A percentile compares a stretch with the other conserved stretches of the same genome.
Conservation (phyloP, 768 basidiomycete species). For the Leucosporidium creatinivorum region DNA sequence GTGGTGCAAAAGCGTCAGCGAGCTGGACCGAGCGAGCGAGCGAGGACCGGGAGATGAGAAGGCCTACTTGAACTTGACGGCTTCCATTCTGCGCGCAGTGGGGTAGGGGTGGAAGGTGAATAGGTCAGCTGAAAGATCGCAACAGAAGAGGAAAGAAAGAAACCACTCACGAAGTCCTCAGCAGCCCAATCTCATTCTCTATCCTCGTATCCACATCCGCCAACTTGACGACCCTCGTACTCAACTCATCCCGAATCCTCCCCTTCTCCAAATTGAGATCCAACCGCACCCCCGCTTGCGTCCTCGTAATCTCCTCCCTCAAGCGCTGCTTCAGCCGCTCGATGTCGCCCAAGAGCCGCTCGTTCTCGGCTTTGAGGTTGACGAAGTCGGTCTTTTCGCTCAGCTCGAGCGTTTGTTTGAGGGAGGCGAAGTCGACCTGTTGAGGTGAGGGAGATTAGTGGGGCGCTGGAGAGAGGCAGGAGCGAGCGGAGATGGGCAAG, state of each 20-base stretch:
- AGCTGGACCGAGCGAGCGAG: background rate
- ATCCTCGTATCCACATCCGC: slow-evolving; percentile 96
- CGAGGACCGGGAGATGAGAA: slow-evolving; percentile 22
- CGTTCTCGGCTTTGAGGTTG: slow-evolving; percentile 92
- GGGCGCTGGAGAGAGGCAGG: background rate
- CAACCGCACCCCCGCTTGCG: slow-evolving; percentile 84
- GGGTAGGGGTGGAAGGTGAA: background rate
- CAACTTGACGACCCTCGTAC: slow-evolving; percentile 86
- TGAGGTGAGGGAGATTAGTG: background rate
- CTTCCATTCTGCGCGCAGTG: slow-evolving; percentile 41
- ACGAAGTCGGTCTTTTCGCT: slow-evolving; percentile 96
- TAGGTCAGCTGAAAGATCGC: background rate
- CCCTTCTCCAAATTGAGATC: slow-evolving; percentile 97
- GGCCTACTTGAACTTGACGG: slow-evolving; percentile 44
- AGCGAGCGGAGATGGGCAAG: background rate
- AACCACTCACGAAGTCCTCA: slow-evolving; percentile 10
- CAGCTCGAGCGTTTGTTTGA: slow-evolving; percentile 69
- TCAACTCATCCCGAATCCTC: slow-evolving; percentile 84
- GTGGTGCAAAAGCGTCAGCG: too few relatives aligned
- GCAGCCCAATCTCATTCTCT: slow-evolving; percentile 47
- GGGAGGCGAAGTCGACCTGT: slow-evolving; percentile 85
- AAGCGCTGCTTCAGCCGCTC: slow-evolving; percentile 91
- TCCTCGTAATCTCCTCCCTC: slow-evolving; percentile 81
- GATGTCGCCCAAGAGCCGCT: slow-evolving; percentile 80
- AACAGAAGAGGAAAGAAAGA: background rate